phyloP scores from a whole-genome alignment of 345 rosid species.

The Hypericum perforatum region DNA sequence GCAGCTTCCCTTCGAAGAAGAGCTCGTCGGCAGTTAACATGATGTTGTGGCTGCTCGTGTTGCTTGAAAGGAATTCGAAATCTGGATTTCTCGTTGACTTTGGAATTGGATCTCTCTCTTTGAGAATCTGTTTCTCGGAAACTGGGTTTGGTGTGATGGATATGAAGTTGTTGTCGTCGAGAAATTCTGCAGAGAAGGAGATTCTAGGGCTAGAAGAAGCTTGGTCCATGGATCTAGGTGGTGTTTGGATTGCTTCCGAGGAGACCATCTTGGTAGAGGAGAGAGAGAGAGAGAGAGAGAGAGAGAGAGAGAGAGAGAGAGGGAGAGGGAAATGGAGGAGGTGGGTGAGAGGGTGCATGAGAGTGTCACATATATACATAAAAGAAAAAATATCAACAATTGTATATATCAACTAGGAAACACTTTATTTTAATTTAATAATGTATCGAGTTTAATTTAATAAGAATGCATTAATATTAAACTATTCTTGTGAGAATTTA shows the following conservation, averaged over 20 bases:
- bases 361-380: constrained; percentile 21
- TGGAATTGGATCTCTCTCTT: constrained; percentile 10
- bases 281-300: no score
- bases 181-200: constrained; percentile 78
- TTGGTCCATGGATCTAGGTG: constrained; percentile 29
- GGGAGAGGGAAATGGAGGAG: constrained; percentile 1
- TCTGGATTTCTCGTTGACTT: constrained; percentile 34
- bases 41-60: constrained; percentile 30
- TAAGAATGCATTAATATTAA: no score
- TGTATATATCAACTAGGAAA: no score
- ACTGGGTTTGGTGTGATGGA: constrained; percentile 48
- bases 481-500: no score
- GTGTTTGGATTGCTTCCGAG: constrained; percentile 29
- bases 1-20: constrained; percentile 76
- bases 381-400: no score
- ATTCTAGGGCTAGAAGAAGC: constrained; percentile 56
- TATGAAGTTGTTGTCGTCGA: constrained; percentile 47
- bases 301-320: no score
- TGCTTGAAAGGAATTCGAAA: constrained; percentile 71
- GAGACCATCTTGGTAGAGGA: constrained; percentile 32
- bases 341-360: constrained; percentile 15
- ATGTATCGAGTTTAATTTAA: no score
- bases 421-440: no score
- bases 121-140: constrained; percentile 14
- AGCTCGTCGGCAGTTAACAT: constrained; percentile 80